Conservation (phyloP, 1,139 yeast species). For the Kodamaea anthophila region DNA sequence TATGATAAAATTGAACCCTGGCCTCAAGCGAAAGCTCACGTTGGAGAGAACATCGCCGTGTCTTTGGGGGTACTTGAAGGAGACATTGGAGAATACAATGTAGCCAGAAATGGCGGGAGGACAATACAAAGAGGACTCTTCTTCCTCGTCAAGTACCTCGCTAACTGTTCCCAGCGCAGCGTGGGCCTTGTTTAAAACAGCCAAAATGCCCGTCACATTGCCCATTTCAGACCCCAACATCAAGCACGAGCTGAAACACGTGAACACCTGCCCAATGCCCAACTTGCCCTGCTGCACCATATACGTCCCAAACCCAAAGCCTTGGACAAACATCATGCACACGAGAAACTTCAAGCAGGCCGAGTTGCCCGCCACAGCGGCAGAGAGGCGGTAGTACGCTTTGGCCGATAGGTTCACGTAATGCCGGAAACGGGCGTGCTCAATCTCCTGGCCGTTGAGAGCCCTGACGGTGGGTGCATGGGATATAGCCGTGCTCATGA, state of each 20-base stretch:
- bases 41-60: conserved; percentile 40
- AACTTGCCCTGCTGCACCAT: conserved; percentile 50
- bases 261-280: conserved; percentile 58
- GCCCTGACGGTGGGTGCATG: conserved; percentile 57
- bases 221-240: conserved; percentile 57
- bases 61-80: conserved; percentile 59
- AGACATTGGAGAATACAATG: conserved; percentile 46
- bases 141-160: conserved; percentile 13
- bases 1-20: conserved; percentile 56
- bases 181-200: conserved; percentile 55
- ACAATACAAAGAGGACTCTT: too few species aligned
- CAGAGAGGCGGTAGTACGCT: conserved; percentile 42
- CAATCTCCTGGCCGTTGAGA: conserved; percentile 52
- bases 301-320: conserved; percentile 81
- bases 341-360: conserved; percentile 53
- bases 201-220: conserved; percentile 45
- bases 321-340: conserved; percentile 78
- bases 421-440: conserved; percentile 38
- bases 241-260: conserved; percentile 79
- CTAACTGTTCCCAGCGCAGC: conserved; percentile 48
- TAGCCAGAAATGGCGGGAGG: conserved; percentile 30
- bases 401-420: conserved; percentile 39
- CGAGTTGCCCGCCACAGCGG: conserved; percentile 50
- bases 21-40: conserved; percentile 39
- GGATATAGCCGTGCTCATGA: conserved; percentile 64